Conservation (phyloP, 2,329 filamentous ascomycete species). For the Trichoderma semiorbis region DNA sequence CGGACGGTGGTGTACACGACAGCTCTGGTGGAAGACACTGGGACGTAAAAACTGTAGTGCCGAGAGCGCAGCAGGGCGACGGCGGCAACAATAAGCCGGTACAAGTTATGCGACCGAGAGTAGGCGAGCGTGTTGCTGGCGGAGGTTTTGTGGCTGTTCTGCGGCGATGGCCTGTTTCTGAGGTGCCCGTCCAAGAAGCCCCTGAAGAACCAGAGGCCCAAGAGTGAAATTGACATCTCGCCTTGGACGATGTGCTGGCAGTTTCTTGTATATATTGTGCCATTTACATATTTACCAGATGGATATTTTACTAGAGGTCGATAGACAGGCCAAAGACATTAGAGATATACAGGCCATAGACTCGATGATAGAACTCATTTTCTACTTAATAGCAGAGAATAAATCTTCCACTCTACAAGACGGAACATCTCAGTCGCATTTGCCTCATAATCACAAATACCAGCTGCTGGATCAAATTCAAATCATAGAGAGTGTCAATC, state of each 20-base stretch:
- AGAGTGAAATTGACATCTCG: background rate
- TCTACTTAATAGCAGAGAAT: background rate
- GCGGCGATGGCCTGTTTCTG: slow-evolving; percentile 31
- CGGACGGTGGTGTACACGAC: slow-evolving; percentile 44
- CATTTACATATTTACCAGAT: background rate
- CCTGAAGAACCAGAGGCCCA: background rate
- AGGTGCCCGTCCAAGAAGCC: slow-evolving; percentile 4
- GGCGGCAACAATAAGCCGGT: slow-evolving; percentile 27
- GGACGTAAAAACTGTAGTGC: slow-evolving; percentile 54
- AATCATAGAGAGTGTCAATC: too few relatives aligned
- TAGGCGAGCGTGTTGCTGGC: slow-evolving; percentile 38
- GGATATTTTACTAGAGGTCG: background rate
- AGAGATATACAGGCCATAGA: background rate
- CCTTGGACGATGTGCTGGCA: background rate
- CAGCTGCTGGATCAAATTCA: too few relatives aligned
- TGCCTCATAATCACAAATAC: background rate
- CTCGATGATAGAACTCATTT: background rate
- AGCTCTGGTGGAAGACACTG: slow-evolving; percentile 55
- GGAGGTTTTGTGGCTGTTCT: slow-evolving; percentile 41
- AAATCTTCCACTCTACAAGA: background rate
- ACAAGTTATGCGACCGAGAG: slow-evolving; percentile 41
- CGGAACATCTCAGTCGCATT: background rate
- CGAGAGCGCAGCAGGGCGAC: slow-evolving; percentile 25
- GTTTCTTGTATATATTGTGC: background rate
- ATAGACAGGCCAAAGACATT: background rate